A percentile compares a stretch with the other conserved stretches of the same genome.
phyloP scores from a whole-genome alignment of 2,329 filamentous ascomycete genomes.

The Colletotrichum lupini region DNA sequence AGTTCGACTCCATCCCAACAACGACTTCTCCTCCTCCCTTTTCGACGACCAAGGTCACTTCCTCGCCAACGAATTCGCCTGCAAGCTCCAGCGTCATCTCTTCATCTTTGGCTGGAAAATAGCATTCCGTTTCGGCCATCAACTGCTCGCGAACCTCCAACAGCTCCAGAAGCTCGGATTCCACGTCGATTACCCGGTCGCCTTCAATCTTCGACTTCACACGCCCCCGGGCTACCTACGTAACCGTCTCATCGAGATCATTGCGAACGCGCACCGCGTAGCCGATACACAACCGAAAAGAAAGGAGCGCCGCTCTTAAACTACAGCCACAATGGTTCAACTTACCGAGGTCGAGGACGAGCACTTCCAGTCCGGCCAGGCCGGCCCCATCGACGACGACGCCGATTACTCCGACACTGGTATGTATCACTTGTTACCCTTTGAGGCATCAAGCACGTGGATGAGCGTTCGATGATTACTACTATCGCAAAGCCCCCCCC shows the following conservation, averaged over 20 bases:
- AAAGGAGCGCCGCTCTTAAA: slow-evolving; percentile 4
- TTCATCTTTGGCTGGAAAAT: slow-evolving; percentile 22
- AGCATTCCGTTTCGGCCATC: slow-evolving; percentile 14
- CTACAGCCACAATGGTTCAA: slow-evolving; percentile 80
- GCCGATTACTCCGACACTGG: slow-evolving; percentile 96
- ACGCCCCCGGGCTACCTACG: slow-evolving; percentile 16
- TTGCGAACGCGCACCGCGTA: not conserved
- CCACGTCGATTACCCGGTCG: slow-evolving; percentile 13
- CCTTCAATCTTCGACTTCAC: slow-evolving; percentile 15
- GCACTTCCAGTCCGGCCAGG: slow-evolving; percentile 82
- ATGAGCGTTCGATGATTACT: not conserved
- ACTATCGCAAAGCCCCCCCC: not conserved
- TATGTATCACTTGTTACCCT: slow-evolving; percentile 55
- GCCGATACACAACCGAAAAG: not conserved
- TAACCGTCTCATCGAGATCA: slow-evolving; percentile 10
- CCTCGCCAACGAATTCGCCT: slow-evolving; percentile 10
- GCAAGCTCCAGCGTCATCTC: slow-evolving; percentile 13
- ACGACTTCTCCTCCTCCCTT: not conserved
- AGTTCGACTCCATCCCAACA: slow-evolving; percentile 24
- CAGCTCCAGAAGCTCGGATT: slow-evolving; percentile 21
- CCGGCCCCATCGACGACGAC: slow-evolving; percentile 81
- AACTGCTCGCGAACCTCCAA: slow-evolving; percentile 13
- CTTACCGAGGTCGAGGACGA: slow-evolving; percentile 97
- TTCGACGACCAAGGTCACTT: slow-evolving; percentile 17
- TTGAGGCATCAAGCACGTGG: not conserved